Evolutionary conservation across 2,329 filamentous ascomycete genomes (phyloP), one percentile per base, ranked within the genome.

Genomic region (Pleomassaria siparia): DNA sequence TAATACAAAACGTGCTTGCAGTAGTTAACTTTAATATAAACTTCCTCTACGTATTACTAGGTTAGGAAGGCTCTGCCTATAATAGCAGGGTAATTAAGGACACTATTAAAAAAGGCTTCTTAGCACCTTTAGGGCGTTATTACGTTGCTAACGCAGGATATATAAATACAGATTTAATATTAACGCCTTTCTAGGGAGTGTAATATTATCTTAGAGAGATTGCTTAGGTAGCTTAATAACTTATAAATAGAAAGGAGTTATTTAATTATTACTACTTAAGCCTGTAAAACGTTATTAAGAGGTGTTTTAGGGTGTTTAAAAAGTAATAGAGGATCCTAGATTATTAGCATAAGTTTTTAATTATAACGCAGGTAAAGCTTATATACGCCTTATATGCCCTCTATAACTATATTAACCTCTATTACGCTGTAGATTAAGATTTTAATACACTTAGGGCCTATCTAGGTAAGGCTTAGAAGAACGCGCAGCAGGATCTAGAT

Each of bases 1-100:
- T 47, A 15, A 35, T 15, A 6, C 30, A 42, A 13, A 42, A 47
- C 40, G 32, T 47, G 13, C 21, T 37, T n/a, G 24, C 44, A 21
- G 21, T 22, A 28, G 18, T 47, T 30, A 22, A 47, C 28, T 47
- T 43, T 24, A 20, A 47, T 20, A 40, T 47, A 12, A 47, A 47
- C 35, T 47, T 47, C 29, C 6, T 13, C 10, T 47, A 47, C 21
- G 29, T 47, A 9, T 16, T 47, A 36, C 11, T 22, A 28, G 18
- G 44, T 4, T 47, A 28, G 26, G 32, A 47, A 32, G 29, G 39
- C 15, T 26, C 11, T 15, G 20, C 30, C 15, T 15, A 47, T 18
- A n/a, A 47, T 18, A 13, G 28, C 2, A 18, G 28, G 33, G 44
- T 47, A 10, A 6, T 11, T 5, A 35, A 2, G 9, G 22, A 40